Base-by-base conservation (phyloP, 345 rosid genomes). In the Arabidopsis suecica region DNA sequence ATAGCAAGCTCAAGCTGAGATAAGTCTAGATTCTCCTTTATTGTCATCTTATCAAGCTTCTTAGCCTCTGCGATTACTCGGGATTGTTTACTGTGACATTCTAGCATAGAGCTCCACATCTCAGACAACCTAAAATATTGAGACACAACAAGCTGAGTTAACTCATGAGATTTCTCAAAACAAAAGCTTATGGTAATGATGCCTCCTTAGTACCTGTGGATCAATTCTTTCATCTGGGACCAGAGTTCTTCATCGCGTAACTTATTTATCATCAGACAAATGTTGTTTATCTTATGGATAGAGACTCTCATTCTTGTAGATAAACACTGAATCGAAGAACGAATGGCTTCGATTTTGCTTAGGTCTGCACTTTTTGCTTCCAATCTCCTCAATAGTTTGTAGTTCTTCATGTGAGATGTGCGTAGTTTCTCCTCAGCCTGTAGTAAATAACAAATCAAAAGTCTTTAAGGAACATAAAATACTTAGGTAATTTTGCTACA, bases 341-440 rank as follows among this genome's bases (percentile, higher is more conserved):
- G 76, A 68, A 67, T 34, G 7, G 86, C 64, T 9, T 88, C 90
- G 2, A 86, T 66, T 81, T 86, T 83, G 44, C 34, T 77, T 5
- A 62, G 65, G 28, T 86, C 83, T 44, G 80, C 79, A 64, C 71
- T 84, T 61, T 84, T 88, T 37, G 82, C 74, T 9, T 62, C 82
- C 79, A 86, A 11, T 33, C 54, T 79, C 42, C 76, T 87, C 64
- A 88, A 65, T 72, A 82, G 86, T 82, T 74, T 80, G 72, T 78
- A 82, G 82, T 73, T 77, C 78, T 78, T 84, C 61, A 74, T 86
- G 71, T 80, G 71, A 67, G 82, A 23, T 34, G 78, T 61, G 0
- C 92, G 86, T 71, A 91, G 41, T 75, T 81, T 91, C 70, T 91
- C 93, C 81, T 91, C 91, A 3, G 88, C 84, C 97, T 91, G 53